Conservation (phyloP, 2,329 filamentous ascomycete genomes). For the Penicillium sp. region DNA sequence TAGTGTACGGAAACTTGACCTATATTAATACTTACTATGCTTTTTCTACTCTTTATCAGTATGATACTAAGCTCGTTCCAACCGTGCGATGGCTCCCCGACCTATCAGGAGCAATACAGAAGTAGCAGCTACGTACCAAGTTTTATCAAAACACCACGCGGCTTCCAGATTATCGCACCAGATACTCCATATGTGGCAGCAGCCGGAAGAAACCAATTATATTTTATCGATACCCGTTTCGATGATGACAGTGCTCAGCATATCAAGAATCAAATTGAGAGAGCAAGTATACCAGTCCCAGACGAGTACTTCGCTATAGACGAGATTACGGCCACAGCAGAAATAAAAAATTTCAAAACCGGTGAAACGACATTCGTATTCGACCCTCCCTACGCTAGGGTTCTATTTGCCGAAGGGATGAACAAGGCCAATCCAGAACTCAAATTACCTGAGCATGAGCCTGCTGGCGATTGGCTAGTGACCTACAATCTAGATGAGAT, state of each 20-base stretch:
- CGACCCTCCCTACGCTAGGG: constrained; percentile 9
- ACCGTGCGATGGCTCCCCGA: constrained; percentile 4
- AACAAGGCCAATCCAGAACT: constrained; percentile 10
- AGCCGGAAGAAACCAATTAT: constrained; percentile 5
- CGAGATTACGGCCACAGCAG: constrained; percentile 9
- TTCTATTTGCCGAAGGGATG: constrained; percentile 11
- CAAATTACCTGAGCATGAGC: constrained; percentile 8
- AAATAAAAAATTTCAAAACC: constrained; percentile 5
- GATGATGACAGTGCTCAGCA: constrained; percentile 10
- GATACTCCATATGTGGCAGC: constrained; percentile 14
- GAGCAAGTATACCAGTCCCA: neutral
- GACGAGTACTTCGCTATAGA: constrained; percentile 12
- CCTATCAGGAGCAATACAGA: constrained; percentile 10
- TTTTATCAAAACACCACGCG: constrained; percentile 4
- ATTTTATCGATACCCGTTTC: constrained; percentile 13
- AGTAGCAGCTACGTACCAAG: constrained; percentile 8
- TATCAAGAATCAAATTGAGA: constrained; percentile 14
- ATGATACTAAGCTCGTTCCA: constrained; percentile 5
- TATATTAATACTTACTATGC: neutral
- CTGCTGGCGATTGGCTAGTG: neutral
- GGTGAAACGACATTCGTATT: constrained; percentile 16
- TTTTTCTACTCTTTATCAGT: neutral
- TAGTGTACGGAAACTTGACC: neutral
- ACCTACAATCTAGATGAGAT: neutral
- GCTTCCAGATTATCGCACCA: constrained; percentile 12